A percentile compares a stretch with the other conserved stretches of the same genome.
phyloP scores from a whole-genome alignment of 495 filamentous ascomycete species.

The Margaritispora aquatica region DNA sequence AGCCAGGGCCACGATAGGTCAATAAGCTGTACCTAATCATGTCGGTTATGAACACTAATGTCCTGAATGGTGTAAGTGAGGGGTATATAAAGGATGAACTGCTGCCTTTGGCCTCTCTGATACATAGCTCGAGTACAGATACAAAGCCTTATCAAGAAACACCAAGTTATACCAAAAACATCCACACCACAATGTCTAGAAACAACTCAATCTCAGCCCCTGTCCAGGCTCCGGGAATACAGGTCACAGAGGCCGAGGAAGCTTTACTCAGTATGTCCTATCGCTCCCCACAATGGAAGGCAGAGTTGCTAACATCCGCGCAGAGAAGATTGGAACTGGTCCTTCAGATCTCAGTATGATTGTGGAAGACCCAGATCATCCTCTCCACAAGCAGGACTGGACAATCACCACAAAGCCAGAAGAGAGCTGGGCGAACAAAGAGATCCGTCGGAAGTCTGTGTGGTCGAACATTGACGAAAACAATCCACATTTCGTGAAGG shows the following conservation, averaged over 20 bases:
- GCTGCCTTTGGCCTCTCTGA: neutral
- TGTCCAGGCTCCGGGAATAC: too few relatives aligned
- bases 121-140: too few relatives aligned
- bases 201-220: neutral
- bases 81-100: neutral
- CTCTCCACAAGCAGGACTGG: constrained; percentile 19
- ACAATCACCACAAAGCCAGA: constrained; percentile 9
- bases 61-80: neutral
- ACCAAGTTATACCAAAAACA: neutral
- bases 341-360: neutral
- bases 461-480: constrained; percentile 14
- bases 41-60: too few relatives aligned
- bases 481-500: neutral
- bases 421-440: constrained; percentile 18
- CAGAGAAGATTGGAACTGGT: neutral
- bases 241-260: neutral
- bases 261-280: neutral
- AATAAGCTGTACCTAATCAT: neutral
- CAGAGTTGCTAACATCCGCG: neutral
- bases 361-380: neutral
- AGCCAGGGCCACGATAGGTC: neutral
- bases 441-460: constrained; percentile 9
- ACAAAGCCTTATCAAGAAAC: neutral
- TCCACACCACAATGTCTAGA: too few relatives aligned
- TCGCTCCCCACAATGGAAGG: neutral